phyloP scores from a whole-genome alignment of 805 yeast genomes.

The Blastobotrys terrestris region DNA sequence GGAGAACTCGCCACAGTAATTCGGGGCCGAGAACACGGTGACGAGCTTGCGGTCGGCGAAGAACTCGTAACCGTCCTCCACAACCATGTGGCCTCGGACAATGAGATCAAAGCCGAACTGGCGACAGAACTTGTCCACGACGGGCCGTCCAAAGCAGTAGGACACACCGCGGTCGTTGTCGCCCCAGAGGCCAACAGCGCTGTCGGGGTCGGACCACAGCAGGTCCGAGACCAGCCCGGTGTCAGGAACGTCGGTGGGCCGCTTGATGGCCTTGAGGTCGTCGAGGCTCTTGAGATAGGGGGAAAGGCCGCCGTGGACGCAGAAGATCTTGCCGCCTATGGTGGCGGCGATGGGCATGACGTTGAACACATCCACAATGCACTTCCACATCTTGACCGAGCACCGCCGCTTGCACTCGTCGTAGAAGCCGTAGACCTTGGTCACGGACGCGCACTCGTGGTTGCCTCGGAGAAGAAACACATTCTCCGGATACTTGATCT shows the following conservation, averaged over 20 bases:
- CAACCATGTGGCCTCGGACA: constrained; percentile 79
- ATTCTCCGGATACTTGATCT: constrained; percentile 89
- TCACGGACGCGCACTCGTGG: constrained; percentile 93
- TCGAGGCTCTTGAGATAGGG: constrained; percentile 66
- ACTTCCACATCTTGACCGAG: constrained; percentile 83
- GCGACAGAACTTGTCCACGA: constrained; percentile 61
- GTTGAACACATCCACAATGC: constrained; percentile 84
- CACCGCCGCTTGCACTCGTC: constrained; percentile 94
- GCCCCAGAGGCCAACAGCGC: constrained; percentile 68
- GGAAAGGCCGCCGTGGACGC: constrained; percentile 74
- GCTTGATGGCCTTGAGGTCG: constrained; percentile 58
- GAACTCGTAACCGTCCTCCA: constrained; percentile 67
- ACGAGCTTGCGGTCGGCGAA: constrained; percentile 62
- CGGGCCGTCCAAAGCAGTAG: constrained; percentile 65
- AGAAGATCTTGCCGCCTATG: constrained; percentile 85
- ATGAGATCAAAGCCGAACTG: constrained; percentile 71
- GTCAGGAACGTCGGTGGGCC: constrained; percentile 79
- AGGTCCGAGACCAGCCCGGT: constrained; percentile 64
- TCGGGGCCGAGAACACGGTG: constrained; percentile 64
- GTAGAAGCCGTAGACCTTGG: constrained; percentile 91
- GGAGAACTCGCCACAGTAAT: constrained; percentile 68
- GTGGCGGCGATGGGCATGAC: constrained; percentile 89
- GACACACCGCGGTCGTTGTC: constrained; percentile 76
- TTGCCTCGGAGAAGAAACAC: constrained; percentile 86
- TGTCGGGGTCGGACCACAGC: constrained; percentile 77